Evolutionary conservation across 208 protist genomes (phyloP).

Genomic region (Wallacemonas sp.): DNA sequence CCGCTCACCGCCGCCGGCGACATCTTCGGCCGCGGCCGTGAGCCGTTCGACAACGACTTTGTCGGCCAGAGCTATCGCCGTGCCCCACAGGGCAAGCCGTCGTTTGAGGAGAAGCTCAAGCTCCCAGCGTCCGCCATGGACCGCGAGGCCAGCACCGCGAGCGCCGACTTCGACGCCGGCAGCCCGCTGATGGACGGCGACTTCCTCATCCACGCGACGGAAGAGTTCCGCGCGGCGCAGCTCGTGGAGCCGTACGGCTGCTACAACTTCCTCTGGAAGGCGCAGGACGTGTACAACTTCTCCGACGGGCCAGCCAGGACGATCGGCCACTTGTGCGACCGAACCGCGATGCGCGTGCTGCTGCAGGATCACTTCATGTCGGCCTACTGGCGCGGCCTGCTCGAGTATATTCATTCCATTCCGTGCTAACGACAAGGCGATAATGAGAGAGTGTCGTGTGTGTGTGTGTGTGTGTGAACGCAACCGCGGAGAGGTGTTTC

Average conservation of each 20-base stretch:
- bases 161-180: slow-evolving; percentile 18
- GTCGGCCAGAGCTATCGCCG: neutral
- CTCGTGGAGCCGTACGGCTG: slow-evolving; percentile 32
- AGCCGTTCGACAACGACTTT: slow-evolving; percentile 45
- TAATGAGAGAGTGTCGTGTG: no score
- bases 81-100: neutral
- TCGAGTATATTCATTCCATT: slow-evolving; percentile 33
- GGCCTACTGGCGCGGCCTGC: slow-evolving; percentile 29
- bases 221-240: slow-evolving; percentile 26
- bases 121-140: neutral
- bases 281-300: slow-evolving; percentile 24
- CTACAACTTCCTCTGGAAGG: slow-evolving; percentile 41
- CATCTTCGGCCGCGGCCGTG: slow-evolving; percentile 31
- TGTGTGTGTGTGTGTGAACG: no score
- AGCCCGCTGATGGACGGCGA: slow-evolving; percentile 16
- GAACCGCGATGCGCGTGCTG: slow-evolving; percentile 27
- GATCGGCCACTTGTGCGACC: slow-evolving; percentile 34
- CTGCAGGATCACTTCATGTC: slow-evolving; percentile 39
- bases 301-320: slow-evolving; percentile 21
- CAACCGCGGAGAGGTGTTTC: no score
- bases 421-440: no score
- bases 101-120: slow-evolving; percentile 6
- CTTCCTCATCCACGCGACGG: slow-evolving; percentile 8
- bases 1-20: slow-evolving; percentile 18
- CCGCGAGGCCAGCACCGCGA: neutral